These are phyloP conservation scores for Parmales sp. DNA, from an alignment of 108 stramenopile genomes.

Conservation along the genomic window DNA sequence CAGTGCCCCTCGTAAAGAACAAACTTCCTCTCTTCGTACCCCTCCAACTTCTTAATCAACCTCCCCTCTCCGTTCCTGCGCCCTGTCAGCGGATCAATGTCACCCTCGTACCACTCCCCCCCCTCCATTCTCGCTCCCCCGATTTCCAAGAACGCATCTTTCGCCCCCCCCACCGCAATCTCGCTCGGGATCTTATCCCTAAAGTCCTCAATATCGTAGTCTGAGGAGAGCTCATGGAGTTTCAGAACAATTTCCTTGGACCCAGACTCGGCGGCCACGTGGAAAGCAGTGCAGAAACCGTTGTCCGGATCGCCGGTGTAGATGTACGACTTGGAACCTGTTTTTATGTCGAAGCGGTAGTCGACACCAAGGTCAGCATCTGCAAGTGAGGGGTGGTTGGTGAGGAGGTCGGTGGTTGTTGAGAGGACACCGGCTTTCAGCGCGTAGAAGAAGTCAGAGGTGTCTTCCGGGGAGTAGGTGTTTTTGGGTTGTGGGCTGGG, in stretches of 20 bases:
- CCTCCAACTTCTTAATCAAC: slow-evolving; percentile 1
- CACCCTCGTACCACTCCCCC: not conserved
- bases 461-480: not conserved
- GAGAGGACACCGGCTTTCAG: not conserved
- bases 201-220: not conserved
- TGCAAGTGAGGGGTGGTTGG: not conserved
- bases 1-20: slow-evolving; percentile 27
- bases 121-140: not conserved
- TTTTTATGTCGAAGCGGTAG: not conserved
- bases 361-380: not conserved
- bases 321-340: not conserved
- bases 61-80: not conserved
- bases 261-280: not conserved
- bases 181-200: slow-evolving; percentile 1
- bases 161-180: not conserved
- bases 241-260: not conserved
- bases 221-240: not conserved
- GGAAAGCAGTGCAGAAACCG: not conserved
- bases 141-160: slow-evolving; percentile 1
- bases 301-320: not conserved
- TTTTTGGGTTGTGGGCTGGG: too few species aligned
- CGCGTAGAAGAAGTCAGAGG: not conserved
- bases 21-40: not conserved
- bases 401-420: not conserved
- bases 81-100: not conserved